Evolutionary conservation across 2,329 filamentous ascomycete species (phyloP), one percentile per base, ranked within the genome.

Genomic region (Botrytis pseudocinerea): DNA sequence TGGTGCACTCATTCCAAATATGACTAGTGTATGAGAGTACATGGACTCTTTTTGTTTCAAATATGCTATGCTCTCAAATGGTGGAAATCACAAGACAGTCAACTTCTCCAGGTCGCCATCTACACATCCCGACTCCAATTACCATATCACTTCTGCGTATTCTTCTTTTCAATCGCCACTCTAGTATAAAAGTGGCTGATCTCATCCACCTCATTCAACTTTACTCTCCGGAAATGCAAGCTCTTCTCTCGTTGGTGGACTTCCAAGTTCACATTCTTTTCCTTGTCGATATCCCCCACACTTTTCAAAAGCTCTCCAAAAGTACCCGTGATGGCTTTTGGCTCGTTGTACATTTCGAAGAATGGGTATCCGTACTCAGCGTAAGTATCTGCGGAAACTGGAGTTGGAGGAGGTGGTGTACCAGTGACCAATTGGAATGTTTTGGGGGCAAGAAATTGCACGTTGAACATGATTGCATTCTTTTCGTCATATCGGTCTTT

Each of bases 331-430:
- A 70, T n/a, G 4, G 35, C 65, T 14, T 10, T 57, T 42, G 57
- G 57, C n/a, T 69, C 63, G 10, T 73, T 35, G 3, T 73, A 73
- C 8, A 69, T 54, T 18, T 70, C 28, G 18, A 69, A 73, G 18
- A 73, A 73, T 40, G 65, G 71, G 12, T 62, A 63, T 8, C 66
- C 59, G 9, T 71, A 0, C 22, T 28, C 2, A 18, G 42, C 44
- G 42, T 74, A 71, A 8, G 46, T 18, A 16, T 25, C 12, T 1
- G 62, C 18, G 5, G 40, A 54, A 62, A 63, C 25, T 2, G 73
- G 62, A 7, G 73, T 71, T 9, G 32, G 22, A 25, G 69, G 69
- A 38, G 73, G 60, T 16, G 61, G 28, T 18, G 44, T 40, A 4
- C 69, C 63, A 16, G 59, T 61, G 28, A 71, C n/a, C n/a, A 42